A percentile compares a stretch with the other conserved stretches of the same genome.
Conservation (phyloP, 2,329 filamentous ascomycete species). For the Lachnellula cervina region DNA sequence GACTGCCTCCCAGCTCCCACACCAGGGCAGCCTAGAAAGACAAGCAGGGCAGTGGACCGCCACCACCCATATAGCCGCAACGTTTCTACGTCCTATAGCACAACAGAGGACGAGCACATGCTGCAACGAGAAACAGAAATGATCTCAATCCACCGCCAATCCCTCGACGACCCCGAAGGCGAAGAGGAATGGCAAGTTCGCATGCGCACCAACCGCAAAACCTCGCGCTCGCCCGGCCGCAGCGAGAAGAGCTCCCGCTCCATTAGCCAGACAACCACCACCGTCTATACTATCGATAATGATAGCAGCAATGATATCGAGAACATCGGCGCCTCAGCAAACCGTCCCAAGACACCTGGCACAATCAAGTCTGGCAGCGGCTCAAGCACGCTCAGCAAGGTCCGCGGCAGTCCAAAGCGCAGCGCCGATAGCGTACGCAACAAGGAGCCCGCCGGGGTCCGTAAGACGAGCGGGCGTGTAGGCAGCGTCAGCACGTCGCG, state of each 20-base stretch:
- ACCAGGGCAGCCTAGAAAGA: conserved; percentile 91
- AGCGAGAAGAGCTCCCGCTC: conserved; percentile 66
- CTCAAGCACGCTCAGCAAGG: conserved; percentile 51
- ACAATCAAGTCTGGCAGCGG: conserved; percentile 47
- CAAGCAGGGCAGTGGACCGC: conserved; percentile 64
- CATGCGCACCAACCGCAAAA: conserved; percentile 63
- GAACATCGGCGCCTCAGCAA: conserved; percentile 51
- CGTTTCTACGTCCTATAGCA: conserved; percentile 37
- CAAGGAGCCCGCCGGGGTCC: conserved; percentile 50
- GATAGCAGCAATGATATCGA: conserved; percentile 66
- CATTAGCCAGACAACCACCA: conserved; percentile 69
- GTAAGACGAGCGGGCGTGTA: conserved; percentile 63
- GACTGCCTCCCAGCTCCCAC: conserved; percentile 94
- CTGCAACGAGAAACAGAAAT: conserved; percentile 53
- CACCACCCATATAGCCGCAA: conserved; percentile 68
- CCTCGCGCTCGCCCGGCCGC: conserved; percentile 56
- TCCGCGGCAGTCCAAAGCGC: conserved; percentile 55
- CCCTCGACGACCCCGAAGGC: conserved; percentile 70
- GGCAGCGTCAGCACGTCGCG: conserved; percentile 47
- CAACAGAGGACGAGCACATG: conserved; percentile 46
- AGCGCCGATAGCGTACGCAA: conserved; percentile 44
- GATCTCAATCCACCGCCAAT: conserved; percentile 56
- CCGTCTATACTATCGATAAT: conserved; percentile 62
- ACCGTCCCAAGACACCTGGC: conserved; percentile 49
- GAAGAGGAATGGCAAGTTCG: conserved; percentile 66